Evolutionary conservation across 805 yeast species (phyloP).

Genomic region (Wickerhamiella nectarea): DNA sequence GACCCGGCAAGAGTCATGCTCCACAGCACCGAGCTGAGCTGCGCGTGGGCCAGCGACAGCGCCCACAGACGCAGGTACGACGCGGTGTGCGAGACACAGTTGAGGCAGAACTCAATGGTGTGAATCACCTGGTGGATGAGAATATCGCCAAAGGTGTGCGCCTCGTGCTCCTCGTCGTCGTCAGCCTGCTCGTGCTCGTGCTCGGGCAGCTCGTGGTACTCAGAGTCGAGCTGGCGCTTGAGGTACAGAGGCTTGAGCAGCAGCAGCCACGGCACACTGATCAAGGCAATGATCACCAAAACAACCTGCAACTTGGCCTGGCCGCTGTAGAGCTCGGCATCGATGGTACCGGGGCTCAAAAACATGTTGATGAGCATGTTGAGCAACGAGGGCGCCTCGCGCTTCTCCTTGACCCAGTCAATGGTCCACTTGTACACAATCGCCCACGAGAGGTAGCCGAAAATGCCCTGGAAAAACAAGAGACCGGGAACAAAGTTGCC

Average conservation of each 20-base stretch:
- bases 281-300: conserved; percentile 58
- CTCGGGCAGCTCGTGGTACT: conserved; percentile 14
- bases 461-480: conserved; percentile 89
- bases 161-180: conserved; percentile 42
- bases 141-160: conserved; percentile 74
- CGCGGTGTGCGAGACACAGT: conserved; percentile 97
- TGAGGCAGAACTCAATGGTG: conserved; percentile 92
- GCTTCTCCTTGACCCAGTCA: conserved; percentile 69
- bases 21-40: conserved; percentile 91
- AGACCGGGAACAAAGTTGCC: conserved; percentile 94
- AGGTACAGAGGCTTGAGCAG: conserved; percentile 69
- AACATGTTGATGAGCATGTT: conserved; percentile 96
- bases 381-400: conserved; percentile 81
- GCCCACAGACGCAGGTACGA: conserved; percentile 97
- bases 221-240: conserved; percentile 38
- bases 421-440: conserved; percentile 90
- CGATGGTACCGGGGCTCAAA: conserved; percentile 78
- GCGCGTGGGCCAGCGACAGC: conserved; percentile 90
- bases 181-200: conserved; percentile 37
- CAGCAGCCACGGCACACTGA: conserved; percentile 87
- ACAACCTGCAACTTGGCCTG: conserved; percentile 65
- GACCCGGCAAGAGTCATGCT: conserved; percentile 80
- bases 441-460: conserved; percentile 77
- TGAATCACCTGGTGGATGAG: conserved; percentile 96
- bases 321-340: conserved; percentile 65